These are phyloP conservation scores for Yarrowia sp. DNA, from an alignment of 805 yeast species.

Conservation along the genomic window DNA sequence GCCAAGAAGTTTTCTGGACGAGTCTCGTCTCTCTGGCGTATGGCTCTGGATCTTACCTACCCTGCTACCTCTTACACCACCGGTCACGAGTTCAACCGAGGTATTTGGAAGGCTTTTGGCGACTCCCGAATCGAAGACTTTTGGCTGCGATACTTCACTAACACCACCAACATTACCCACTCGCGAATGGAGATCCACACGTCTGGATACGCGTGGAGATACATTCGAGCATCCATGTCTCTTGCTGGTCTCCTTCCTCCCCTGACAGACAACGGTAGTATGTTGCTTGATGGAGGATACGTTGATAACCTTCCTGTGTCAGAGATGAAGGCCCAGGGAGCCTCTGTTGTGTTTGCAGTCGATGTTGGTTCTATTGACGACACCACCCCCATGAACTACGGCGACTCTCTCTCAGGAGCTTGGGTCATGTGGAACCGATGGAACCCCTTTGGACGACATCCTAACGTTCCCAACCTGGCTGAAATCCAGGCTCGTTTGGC, in stretches of 20 bases:
- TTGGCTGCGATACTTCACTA: slow-evolving; percentile 88
- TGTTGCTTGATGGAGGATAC: slow-evolving; percentile 96
- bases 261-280: slow-evolving; percentile 84
- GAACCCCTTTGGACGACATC: slow-evolving; percentile 87
- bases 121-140: slow-evolving; percentile 93
- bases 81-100: slow-evolving; percentile 96
- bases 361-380: slow-evolving; percentile 97
- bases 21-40: slow-evolving; percentile 85
- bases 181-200: slow-evolving; percentile 95
- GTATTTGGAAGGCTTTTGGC: slow-evolving; percentile 96
- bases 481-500: slow-evolving; percentile 93
- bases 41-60: slow-evolving; percentile 81
- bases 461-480: slow-evolving; percentile 91
- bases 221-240: slow-evolving; percentile 94
- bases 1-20: slow-evolving; percentile 86
- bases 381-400: slow-evolving; percentile 85
- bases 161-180: slow-evolving; percentile 93
- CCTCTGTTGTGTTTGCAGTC: slow-evolving; percentile 84
- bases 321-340: slow-evolving; percentile 91
- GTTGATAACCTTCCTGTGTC: slow-evolving; percentile 90
- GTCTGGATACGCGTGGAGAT: slow-evolving; percentile 94
- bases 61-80: slow-evolving; percentile 95
- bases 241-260: slow-evolving; percentile 90
- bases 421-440: slow-evolving; percentile 83
- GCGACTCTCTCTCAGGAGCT: slow-evolving; percentile 89